Conservation (phyloP, 805 yeast species). For the Wickerhamia fluorescens region DNA sequence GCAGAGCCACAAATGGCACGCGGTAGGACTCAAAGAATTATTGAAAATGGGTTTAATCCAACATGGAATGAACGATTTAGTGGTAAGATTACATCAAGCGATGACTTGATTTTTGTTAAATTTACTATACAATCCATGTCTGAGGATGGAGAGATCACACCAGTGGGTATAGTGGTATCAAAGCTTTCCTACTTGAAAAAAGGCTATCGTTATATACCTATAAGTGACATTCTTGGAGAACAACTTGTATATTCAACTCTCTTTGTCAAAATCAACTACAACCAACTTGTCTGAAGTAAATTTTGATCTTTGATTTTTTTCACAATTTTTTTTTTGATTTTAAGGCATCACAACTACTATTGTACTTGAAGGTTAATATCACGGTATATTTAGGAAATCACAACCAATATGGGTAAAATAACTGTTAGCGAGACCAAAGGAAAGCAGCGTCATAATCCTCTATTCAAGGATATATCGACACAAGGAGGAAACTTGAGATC, state of each 20-base stretch:
- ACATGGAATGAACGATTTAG: constrained; percentile 58
- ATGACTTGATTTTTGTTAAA: constrained; percentile 50
- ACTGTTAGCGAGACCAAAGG: constrained; percentile 43
- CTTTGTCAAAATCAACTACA: constrained; percentile 28
- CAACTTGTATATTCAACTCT: constrained; percentile 49
- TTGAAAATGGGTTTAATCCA: constrained; percentile 85
- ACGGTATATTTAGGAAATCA: no score
- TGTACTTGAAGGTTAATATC: no score
- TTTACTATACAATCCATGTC: constrained; percentile 18
- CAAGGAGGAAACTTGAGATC: constrained; percentile 63
- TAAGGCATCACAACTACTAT: constrained; percentile 4
- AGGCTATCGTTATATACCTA: constrained; percentile 79
- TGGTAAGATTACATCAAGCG: constrained; percentile 32
- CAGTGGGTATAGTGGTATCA: constrained; percentile 53
- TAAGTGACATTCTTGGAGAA: constrained; percentile 77
- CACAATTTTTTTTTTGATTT: constrained; percentile 2
- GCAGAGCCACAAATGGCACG: constrained; percentile 8
- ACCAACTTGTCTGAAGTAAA: constrained; percentile 1
- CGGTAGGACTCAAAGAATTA: constrained; percentile 13
- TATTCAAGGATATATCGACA: constrained; percentile 70
- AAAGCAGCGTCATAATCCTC: constrained; percentile 73
- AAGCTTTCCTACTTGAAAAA: constrained; percentile 56
- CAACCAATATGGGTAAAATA: constrained; percentile 64
- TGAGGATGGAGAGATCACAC: constrained; percentile 13
- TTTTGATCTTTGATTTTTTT: constrained; percentile 2